Base-by-base conservation (phyloP, 2,329 filamentous ascomycete genomes). In the Emmonsiellopsis sp. region DNA sequence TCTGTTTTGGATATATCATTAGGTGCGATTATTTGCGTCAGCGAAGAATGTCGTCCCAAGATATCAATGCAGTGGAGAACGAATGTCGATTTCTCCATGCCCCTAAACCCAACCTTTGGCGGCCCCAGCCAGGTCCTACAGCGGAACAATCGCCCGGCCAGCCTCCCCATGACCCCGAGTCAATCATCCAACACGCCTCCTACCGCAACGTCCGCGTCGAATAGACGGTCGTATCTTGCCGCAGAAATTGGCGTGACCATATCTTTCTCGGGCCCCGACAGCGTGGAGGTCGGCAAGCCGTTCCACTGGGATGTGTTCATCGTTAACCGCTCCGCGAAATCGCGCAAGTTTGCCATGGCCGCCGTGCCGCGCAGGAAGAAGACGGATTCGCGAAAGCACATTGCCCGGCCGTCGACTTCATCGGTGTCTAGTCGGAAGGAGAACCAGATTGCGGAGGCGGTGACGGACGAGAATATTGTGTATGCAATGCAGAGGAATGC, bases 281-380 rank as follows among this genome's bases (percentile, higher is more conserved):
- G 63, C 13, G 76, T 78, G 9, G 62, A 68, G 7, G 74, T 80
- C n/a, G 77, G 77, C 10, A 68, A 75, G 39, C 68, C 74, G 3
- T 82, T 84, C 61, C 69, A 70, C 7, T 80, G 81, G 74, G 69
- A 73, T 40, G 69, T 84, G 3, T 80, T 83, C 55, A 77, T 83
- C 40, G 75, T 82, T 52, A 84, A 84, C 58, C 75, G 76, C 10
- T 82, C 79, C 11, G 65, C 69, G n/a, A 72, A 74, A 48, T 61
- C 71, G 17, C 74, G 78, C 3, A 78, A 79, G 58, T 74, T 84
- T 49, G 76, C 77, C 6, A 68, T 84, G 42, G 64, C 79, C 17
- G 75, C 76, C 1, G 71, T 82, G 13, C 75, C 78, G 2, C 76
- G 72, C 53, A 65, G 75, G 34, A 76, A 72, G 59, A 68, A 71